Conservation (phyloP, 768 basidiomycete species). For the Kwoniella pini region DNA sequence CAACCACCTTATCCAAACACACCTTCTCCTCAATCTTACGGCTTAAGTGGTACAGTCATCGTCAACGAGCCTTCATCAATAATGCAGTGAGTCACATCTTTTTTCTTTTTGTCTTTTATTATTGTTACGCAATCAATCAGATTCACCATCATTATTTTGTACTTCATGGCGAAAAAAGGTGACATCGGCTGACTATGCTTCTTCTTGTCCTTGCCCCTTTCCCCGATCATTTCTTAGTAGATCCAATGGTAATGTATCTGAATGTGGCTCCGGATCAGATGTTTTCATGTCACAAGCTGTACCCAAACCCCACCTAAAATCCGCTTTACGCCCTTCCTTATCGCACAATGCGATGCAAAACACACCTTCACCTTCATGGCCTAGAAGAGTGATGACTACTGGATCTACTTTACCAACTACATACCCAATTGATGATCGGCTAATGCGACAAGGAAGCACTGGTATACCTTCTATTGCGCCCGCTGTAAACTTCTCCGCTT, state of each 20-base stretch:
- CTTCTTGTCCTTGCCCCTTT: neutral
- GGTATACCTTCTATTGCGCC: conserved; percentile 8
- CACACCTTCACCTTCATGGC: conserved; percentile 21
- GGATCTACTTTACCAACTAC: conserved; percentile 2
- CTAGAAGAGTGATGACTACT: conserved; percentile 25
- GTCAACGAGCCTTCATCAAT: conserved; percentile 21
- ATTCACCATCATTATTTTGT: neutral
- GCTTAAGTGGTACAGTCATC: conserved; percentile 37
- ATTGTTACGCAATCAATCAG: conserved; percentile 8
- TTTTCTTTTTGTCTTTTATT: conserved; percentile 7
- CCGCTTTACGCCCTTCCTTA: conserved; percentile 26
- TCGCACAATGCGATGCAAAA: conserved; percentile 23
- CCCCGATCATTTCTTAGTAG: conserved; percentile 7
- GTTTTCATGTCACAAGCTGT: conserved; percentile 31
- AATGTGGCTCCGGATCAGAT: conserved; percentile 26
- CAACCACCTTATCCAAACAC: conserved; percentile 35
- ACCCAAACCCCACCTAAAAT: conserved; percentile 15
- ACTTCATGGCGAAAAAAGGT: neutral
- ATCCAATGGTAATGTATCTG: conserved; percentile 11
- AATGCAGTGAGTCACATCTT: conserved; percentile 31
- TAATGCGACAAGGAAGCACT: neutral
- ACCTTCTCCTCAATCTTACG: conserved; percentile 39
- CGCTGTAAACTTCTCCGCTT: conserved; percentile 13
- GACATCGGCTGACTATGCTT: conserved; percentile 14
- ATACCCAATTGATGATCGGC: neutral